phyloP scores from a whole-genome alignment of 192 early-diverging fungal species.

The Lobosporangium transversale region DNA sequence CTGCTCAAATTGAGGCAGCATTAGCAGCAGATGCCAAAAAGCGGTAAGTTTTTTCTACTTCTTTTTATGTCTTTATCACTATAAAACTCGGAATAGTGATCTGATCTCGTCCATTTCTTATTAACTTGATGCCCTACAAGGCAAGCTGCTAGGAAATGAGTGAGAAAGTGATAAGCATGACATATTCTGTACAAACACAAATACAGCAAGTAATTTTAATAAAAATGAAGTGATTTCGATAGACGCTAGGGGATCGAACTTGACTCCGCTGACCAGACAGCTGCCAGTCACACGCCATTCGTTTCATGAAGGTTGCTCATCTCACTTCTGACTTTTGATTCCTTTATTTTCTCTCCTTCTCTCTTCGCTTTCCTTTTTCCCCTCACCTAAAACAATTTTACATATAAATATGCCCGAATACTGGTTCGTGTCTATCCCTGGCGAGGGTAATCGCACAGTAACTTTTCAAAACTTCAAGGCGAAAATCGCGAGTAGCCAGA shows the following conservation, averaged over 20 bases:
- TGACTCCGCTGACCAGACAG: not conserved
- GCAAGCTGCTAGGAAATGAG: constrained; percentile 14
- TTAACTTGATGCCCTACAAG: not conserved
- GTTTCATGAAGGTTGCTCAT: not conserved
- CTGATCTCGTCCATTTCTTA: not conserved
- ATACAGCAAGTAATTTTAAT: not conserved
- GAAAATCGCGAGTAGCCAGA: constrained; percentile 66
- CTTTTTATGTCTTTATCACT: not conserved
- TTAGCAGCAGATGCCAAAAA: constrained; percentile 62
- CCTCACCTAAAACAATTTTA: too few relatives aligned
- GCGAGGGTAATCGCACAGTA: constrained; percentile 79
- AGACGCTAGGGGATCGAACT: not conserved
- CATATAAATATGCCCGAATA: constrained; percentile 50
- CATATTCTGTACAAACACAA: too few relatives aligned
- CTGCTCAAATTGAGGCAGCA: constrained; percentile 81
- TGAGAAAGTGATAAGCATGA: not conserved
- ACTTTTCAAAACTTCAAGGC: constrained; percentile 76
- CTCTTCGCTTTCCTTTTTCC: too few relatives aligned
- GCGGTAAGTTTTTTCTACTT: constrained; percentile 16
- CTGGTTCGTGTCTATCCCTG: constrained; percentile 74
- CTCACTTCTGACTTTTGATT: not conserved
- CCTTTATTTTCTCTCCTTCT: not conserved
- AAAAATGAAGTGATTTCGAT: not conserved
- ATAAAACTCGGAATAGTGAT: too few relatives aligned
- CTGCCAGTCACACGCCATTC: not conserved